Conservation (phyloP, 176 grass and related monocot genomes). For the Dendrocalamus sinicus region DNA sequence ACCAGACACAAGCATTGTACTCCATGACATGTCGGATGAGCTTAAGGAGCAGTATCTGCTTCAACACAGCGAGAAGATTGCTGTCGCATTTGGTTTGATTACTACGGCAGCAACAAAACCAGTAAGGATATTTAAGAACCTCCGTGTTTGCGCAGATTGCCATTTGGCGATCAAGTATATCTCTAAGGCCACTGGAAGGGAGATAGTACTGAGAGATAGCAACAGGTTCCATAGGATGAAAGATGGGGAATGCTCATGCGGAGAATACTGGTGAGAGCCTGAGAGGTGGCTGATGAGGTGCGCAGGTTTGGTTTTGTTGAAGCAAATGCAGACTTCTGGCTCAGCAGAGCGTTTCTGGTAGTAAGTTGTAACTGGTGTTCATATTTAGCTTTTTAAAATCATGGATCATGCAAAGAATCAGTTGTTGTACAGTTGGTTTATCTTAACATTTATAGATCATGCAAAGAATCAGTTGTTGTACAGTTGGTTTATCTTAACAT, state of each 20-base stretch:
- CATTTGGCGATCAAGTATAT: constrained; percentile 79
- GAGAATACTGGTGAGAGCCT: constrained; percentile 78
- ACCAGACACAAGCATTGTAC: constrained; percentile 72
- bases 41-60: constrained; percentile 79
- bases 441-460: neutral
- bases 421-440: constrained; percentile 1
- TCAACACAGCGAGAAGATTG: constrained; percentile 94
- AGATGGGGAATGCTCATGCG: constrained; percentile 69
- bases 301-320: neutral
- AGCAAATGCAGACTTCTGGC: neutral
- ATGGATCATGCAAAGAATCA: constrained; percentile 15
- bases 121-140: constrained; percentile 91
- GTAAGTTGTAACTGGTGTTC: neutral
- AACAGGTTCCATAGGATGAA: constrained; percentile 88
- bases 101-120: constrained; percentile 59
- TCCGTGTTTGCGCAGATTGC: constrained; percentile 79
- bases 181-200: constrained; percentile 65
- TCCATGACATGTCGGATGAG: constrained; percentile 82
- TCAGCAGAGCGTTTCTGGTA: neutral
- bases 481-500: neutral
- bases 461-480: neutral
- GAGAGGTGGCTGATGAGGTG: constrained; percentile 46
- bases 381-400: neutral
- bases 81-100: constrained; percentile 77
- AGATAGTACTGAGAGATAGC: constrained; percentile 83